Evolutionary conservation across 352 stramenopile genomes (phyloP), one percentile per base, ranked within the genome.

Genomic region (Globisporangium heterothallicum): DNA sequence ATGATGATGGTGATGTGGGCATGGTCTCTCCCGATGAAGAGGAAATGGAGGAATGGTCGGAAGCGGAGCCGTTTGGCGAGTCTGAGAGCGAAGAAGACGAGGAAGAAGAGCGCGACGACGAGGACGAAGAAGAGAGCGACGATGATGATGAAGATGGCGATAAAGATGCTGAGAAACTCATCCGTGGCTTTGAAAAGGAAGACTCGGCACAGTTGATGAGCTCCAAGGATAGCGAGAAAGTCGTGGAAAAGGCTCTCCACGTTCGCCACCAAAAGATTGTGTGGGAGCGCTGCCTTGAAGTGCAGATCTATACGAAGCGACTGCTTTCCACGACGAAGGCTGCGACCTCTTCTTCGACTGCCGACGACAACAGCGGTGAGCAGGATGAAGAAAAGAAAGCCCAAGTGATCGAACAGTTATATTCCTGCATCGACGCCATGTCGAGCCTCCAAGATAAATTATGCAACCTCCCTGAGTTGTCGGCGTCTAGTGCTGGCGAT

Each of bases 281-380:
- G 8, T 94, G 82, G 81, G 84, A 94, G 53, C 74, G 78, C 21
- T 91, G 74, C 64, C 68, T 94, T 4, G 84, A 94, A 55, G 65
- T 78, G 40, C 84, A 94, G 63, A 94, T 94, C 57, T 88, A 86
- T 62, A 88, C 83, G 0, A 92, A 92, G 66, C 65, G 81, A 4
- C 43, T 92, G 30, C 59, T 94, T 3, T 78, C 65, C 7, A 74
- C 69, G 12, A 57, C 61, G 0, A 88, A 92, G 49, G 40, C 40
- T 6, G 58, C 50, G 24, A 55, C 36, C 12, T 38, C 8, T 4
- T n/a, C 32, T 38, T 38, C 32, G 12, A 27, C 27, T 14, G 56
- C 63, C 8, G 29, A 26, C 6, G 54, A 53, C 40, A 62, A 65
- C 19, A 43, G 18, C 5, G 53, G 51, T 19, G 57, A 56, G 22